These are phyloP conservation scores for Onygena corvina DNA, from an alignment of 2,329 filamentous ascomycete genomes.

Conservation along the genomic window DNA sequence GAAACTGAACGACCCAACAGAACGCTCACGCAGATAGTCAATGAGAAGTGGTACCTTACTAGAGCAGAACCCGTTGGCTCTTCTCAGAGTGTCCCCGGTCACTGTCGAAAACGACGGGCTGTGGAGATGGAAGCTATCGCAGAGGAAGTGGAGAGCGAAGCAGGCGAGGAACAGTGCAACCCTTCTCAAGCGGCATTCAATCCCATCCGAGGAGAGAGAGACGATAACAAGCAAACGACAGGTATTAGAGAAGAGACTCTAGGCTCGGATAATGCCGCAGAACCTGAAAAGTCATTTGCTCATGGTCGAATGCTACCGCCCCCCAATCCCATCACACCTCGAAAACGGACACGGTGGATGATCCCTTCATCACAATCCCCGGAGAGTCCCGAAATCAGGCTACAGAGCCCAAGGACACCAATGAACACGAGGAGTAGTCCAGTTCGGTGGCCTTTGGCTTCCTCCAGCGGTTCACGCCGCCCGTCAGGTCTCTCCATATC, in stretches of 20 bases:
- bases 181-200: neutral
- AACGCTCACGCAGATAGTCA: conserved; percentile 12
- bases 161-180: neutral
- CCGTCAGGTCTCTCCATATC: neutral
- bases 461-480: neutral
- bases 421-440: neutral
- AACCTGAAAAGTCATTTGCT: neutral
- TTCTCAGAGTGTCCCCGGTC: neutral
- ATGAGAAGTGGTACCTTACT: neutral
- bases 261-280: neutral
- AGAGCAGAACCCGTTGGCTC: neutral
- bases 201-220: too few relatives aligned
- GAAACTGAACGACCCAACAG: neutral
- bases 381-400: conserved; percentile 29
- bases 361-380: conserved; percentile 35
- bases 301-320: neutral
- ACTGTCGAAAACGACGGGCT: conserved; percentile 3
- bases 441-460: neutral
- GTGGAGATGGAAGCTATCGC: conserved; percentile 8
- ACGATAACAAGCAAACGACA: too few relatives aligned
- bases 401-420: conserved; percentile 1
- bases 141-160: conserved; percentile 7
- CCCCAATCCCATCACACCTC: conserved; percentile 22
- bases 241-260: neutral
- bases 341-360: conserved; percentile 23